Conservation (phyloP, 2,329 filamentous ascomycete genomes). For the Cercospora sp. region DNA sequence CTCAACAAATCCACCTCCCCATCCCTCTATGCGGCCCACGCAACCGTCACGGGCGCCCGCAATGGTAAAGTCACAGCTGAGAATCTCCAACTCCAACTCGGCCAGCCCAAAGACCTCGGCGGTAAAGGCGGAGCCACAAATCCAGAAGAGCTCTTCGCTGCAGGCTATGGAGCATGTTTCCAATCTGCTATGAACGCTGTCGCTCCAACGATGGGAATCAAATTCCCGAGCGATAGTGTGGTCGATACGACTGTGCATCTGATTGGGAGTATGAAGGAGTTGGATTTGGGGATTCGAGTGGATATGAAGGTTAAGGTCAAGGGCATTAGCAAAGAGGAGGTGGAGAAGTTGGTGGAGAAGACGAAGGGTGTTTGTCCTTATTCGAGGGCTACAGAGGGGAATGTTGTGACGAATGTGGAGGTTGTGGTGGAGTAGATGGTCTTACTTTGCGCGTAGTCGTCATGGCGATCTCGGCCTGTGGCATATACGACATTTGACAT, state of each 20-base stretch:
- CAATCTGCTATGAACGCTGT: slow-evolving; percentile 51
- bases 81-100: slow-evolving; percentile 23
- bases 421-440: slow-evolving; percentile 15
- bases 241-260: slow-evolving; percentile 49
- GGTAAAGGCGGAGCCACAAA: slow-evolving; percentile 43
- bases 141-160: slow-evolving; percentile 51
- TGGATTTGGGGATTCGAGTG: slow-evolving; percentile 49
- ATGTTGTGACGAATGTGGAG: slow-evolving; percentile 35
- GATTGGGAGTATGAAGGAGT: slow-evolving; percentile 48
- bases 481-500: background rate
- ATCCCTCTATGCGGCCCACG: slow-evolving; percentile 22
- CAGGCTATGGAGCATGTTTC: slow-evolving; percentile 51
- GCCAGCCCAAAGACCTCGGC: slow-evolving; percentile 24
- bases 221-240: slow-evolving; percentile 47
- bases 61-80: slow-evolving; percentile 23
- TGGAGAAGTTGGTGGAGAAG: slow-evolving; percentile 42
- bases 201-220: slow-evolving; percentile 45
- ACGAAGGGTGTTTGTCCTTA: slow-evolving; percentile 43
- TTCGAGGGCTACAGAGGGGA: slow-evolving; percentile 39
- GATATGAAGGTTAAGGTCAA: slow-evolving; percentile 46
- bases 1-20: slow-evolving; percentile 24
- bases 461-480: background rate
- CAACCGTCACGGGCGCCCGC: slow-evolving; percentile 25
- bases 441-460: background rate
- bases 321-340: slow-evolving; percentile 35